Evolutionary conservation across 2,329 filamentous ascomycete genomes (phyloP).

Genomic region (Scytalidium lignicola): DNA sequence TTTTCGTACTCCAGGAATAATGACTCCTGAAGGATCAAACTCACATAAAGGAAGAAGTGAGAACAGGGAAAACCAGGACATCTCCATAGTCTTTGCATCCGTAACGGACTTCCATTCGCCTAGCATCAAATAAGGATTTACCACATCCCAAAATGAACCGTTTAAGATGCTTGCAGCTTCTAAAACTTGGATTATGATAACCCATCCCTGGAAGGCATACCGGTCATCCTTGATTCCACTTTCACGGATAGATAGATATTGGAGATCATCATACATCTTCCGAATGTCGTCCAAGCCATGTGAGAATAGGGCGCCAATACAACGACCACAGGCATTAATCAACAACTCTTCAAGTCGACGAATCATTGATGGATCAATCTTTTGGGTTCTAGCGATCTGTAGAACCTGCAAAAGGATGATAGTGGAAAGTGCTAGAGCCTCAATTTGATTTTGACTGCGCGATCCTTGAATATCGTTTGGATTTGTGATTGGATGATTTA

Average conservation of each 20-base stretch:
- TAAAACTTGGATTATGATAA: conserved; percentile 50
- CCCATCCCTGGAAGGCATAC: conserved; percentile 49
- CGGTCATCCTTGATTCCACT: conserved; percentile 46
- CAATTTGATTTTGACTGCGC: conserved; percentile 3
- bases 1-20: conserved; percentile 36
- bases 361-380: conserved; percentile 4
- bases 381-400: conserved; percentile 33
- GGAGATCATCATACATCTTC: conserved; percentile 43
- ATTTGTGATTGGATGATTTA: background rate
- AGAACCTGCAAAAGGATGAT: conserved; percentile 36
- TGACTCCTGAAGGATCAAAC: conserved; percentile 49
- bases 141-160: conserved; percentile 56
- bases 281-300: conserved; percentile 39
- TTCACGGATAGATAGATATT: conserved; percentile 40
- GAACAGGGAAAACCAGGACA: conserved; percentile 54
- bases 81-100: conserved; percentile 47
- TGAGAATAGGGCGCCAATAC: conserved; percentile 35
- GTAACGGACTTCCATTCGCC: conserved; percentile 29
- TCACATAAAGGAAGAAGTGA: conserved; percentile 56
- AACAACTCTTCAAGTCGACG: conserved; percentile 45
- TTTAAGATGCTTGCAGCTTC: conserved; percentile 45
- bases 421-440: conserved; percentile 16
- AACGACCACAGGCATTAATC: conserved; percentile 34
- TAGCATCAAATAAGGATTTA: conserved; percentile 38
- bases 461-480: background rate